Conservation (phyloP, 1,139 yeast species). For the Wickerhamomyces sp. region DNA sequence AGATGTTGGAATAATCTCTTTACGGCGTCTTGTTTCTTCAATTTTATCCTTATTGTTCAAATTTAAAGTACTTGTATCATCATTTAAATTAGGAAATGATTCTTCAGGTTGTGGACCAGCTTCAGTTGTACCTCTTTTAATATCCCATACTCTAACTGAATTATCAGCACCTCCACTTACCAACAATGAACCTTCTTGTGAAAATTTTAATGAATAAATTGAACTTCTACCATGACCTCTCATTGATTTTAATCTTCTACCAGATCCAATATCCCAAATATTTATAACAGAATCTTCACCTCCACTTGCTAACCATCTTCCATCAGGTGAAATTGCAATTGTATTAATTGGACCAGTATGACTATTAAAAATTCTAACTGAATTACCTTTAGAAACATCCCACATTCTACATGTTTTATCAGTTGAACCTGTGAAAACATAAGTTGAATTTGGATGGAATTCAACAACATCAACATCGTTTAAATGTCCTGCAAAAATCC, state of each 20-base stretch:
- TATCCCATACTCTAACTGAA: slow-evolving; percentile 94
- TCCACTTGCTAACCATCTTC: slow-evolving; percentile 93
- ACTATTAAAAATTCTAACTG: slow-evolving; percentile 92
- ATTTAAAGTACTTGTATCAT: slow-evolving; percentile 30
- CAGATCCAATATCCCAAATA: slow-evolving; percentile 94
- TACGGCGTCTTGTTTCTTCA: slow-evolving; percentile 44
- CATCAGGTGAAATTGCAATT: slow-evolving; percentile 91
- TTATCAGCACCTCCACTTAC: slow-evolving; percentile 94
- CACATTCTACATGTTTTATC: slow-evolving; percentile 98
- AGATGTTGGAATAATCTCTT: slow-evolving; percentile 72
- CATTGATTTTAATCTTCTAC: slow-evolving; percentile 75
- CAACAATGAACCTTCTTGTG: slow-evolving; percentile 81
- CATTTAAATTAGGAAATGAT: slow-evolving; percentile 41
- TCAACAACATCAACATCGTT: slow-evolving; percentile 94
- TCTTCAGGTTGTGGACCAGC: slow-evolving; percentile 80
- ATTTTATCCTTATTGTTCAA: slow-evolving; percentile 29
- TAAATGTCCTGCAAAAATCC: slow-evolving; percentile 96
- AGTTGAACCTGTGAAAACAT: slow-evolving; percentile 89
- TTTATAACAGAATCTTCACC: slow-evolving; percentile 90
- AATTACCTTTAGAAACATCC: slow-evolving; percentile 87
- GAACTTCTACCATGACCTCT: slow-evolving; percentile 90
- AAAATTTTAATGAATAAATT: slow-evolving; percentile 79
- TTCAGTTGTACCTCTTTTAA: slow-evolving; percentile 77
- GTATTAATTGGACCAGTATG: slow-evolving; percentile 86
- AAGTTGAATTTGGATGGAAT: slow-evolving; percentile 95